A percentile compares a stretch with the other conserved stretches of the same genome.
These are phyloP conservation scores for Chlamydomonas asymmetrica DNA, from an alignment of 139 green algal genomes.

Conservation along the genomic window DNA sequence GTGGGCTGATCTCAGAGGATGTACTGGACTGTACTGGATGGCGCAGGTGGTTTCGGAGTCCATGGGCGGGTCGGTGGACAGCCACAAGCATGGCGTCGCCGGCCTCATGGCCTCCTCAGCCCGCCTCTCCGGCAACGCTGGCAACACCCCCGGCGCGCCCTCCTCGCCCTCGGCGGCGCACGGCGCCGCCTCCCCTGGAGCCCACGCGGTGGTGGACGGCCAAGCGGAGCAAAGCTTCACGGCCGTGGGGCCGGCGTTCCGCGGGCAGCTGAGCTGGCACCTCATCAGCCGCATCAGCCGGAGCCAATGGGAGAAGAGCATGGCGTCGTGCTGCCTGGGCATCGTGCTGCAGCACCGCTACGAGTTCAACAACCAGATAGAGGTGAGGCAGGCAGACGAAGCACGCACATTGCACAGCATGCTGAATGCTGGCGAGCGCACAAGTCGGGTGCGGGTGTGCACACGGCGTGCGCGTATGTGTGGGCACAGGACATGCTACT, in stretches of 20 bases:
- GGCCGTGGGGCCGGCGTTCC: constrained; percentile 28
- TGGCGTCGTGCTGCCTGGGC: constrained; percentile 51
- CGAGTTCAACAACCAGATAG: constrained; percentile 33
- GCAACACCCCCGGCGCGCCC: not conserved
- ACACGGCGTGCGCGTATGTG: constrained; percentile 1
- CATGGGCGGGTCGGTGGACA: constrained; percentile 21
- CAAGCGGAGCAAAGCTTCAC: constrained; percentile 39
- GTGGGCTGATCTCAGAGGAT: too few species aligned
- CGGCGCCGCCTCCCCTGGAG: too few species aligned
- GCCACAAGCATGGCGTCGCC: not conserved
- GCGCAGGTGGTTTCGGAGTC: constrained; percentile 28
- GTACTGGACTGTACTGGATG: too few species aligned
- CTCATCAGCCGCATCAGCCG: constrained; percentile 45
- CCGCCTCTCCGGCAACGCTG: not conserved
- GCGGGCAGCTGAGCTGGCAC: constrained; percentile 37
- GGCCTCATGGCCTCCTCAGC: too few species aligned
- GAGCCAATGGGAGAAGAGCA: constrained; percentile 50
- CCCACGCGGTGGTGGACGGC: too few species aligned
- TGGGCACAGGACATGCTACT: not conserved
- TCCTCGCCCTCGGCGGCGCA: not conserved
- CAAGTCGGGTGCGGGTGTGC: not conserved
- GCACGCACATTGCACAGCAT: too few species aligned
- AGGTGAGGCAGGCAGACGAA: not conserved
- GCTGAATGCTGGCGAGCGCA: not conserved
- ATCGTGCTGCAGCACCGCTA: constrained; percentile 48